phyloP scores from a whole-genome alignment of 371 early-diverging fungal genomes.

The Saksenaea vasiformis region DNA sequence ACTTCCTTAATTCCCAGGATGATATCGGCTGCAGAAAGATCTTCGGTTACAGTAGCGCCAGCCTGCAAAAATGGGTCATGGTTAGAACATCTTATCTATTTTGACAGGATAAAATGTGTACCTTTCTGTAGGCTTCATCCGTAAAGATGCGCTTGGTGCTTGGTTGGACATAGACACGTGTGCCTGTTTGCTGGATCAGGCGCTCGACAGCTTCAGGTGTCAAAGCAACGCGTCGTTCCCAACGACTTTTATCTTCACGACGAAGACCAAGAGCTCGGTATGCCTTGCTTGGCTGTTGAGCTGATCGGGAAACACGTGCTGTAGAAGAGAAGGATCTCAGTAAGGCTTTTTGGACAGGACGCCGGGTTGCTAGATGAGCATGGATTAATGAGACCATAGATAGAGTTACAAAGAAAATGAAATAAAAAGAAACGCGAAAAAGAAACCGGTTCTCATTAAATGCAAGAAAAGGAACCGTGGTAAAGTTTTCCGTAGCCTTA shows the following conservation, averaged over 20 bases:
- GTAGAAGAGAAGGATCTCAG: slow-evolving; percentile 2
- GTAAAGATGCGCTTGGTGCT: slow-evolving; percentile 89
- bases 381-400: background rate
- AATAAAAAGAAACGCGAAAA: background rate
- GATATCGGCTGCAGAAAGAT: slow-evolving; percentile 85
- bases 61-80: slow-evolving; percentile 50
- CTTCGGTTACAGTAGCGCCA: slow-evolving; percentile 88
- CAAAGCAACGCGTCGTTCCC: slow-evolving; percentile 93
- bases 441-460: background rate
- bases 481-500: background rate
- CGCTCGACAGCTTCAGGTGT: slow-evolving; percentile 77
- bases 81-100: background rate
- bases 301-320: background rate
- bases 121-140: slow-evolving; percentile 78
- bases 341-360: slow-evolving; percentile 1
- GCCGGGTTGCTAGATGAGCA: slow-evolving; percentile 1
- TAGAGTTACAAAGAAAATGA: background rate
- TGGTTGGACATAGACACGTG: slow-evolving; percentile 87
- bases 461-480: background rate
- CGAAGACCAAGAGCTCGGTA: slow-evolving; percentile 76
- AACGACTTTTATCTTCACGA: slow-evolving; percentile 93
- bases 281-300: slow-evolving; percentile 1
- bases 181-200: slow-evolving; percentile 81
- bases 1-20: slow-evolving; percentile 98
- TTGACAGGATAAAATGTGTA: slow-evolving; percentile 20